Percentiles rank a stretch among this genome's conserved stretches.
phyloP scores from a whole-genome alignment of 164 flowering plant genomes.

The Piper longum region DNA sequence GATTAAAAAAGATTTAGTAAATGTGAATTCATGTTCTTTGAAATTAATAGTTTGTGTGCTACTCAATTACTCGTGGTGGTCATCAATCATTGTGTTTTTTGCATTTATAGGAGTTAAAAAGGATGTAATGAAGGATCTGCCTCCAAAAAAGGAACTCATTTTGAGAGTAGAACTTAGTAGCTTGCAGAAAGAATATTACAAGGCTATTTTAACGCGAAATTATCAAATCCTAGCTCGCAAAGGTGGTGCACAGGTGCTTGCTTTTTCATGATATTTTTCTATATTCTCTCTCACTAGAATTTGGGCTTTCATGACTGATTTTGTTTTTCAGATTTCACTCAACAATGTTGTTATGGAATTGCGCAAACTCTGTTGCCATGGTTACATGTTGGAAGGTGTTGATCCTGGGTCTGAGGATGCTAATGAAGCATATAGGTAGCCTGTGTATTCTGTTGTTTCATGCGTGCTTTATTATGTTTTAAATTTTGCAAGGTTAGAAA shows the following conservation, averaged over 20 bases:
- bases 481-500: conserved; percentile 1
- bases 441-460: not conserved
- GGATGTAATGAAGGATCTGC: conserved; percentile 95
- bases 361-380: conserved; percentile 93
- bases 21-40: too few species aligned
- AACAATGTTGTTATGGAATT: conserved; percentile 96
- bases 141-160: conserved; percentile 95
- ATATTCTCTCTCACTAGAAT: not conserved
- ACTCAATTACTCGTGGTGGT: too few species aligned
- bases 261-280: not conserved
- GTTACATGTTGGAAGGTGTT: conserved; percentile 90
- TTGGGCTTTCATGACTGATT: not conserved
- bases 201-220: conserved; percentile 93
- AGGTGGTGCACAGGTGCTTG: conserved; percentile 75
- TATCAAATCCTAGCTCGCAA: conserved; percentile 73
- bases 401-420: conserved; percentile 62
- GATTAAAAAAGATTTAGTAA: too few species aligned
- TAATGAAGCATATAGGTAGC: conserved; percentile 59
- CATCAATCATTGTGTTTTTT: not conserved
- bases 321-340: conserved; percentile 61
- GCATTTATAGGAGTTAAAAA: conserved; percentile 74
- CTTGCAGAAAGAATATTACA: conserved; percentile 92
- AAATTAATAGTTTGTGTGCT: too few species aligned
- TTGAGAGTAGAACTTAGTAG: conserved; percentile 89
- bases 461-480: not conserved